Percentiles rank a stretch among this genome's conserved stretches.
Conservation (phyloP, 2,329 filamentous ascomycete species). For the Hypocrella siamensis region DNA sequence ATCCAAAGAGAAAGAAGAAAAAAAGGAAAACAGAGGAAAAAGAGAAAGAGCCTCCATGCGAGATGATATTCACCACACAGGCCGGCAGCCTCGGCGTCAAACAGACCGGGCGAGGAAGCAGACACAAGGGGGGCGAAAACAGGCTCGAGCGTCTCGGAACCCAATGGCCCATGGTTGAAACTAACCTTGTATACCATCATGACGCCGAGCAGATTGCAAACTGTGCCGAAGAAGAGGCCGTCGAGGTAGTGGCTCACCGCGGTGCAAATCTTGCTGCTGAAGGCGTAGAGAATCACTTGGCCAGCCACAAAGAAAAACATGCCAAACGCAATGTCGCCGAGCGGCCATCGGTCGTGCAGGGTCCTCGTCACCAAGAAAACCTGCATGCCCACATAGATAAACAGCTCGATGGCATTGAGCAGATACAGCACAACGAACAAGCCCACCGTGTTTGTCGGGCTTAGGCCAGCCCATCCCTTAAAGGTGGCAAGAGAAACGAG, state of each 20-base stretch:
- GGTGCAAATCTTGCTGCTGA: conserved; percentile 73
- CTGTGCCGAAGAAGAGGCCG: conserved; percentile 83
- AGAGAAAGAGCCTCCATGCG: not conserved
- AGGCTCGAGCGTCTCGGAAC: not conserved
- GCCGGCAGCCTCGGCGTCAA: not conserved
- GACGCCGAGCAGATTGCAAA: conserved; percentile 83
- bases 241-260: conserved; percentile 84
- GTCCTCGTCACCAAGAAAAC: conserved; percentile 78
- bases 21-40: not conserved
- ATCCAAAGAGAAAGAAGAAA: not conserved
- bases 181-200: conserved; percentile 99
- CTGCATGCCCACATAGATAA: conserved; percentile 78
- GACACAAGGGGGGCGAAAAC: not conserved
- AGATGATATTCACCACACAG: too few relatives aligned
- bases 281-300: conserved; percentile 83
- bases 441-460: conserved; percentile 72
- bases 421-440: conserved; percentile 88
- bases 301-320: conserved; percentile 83
- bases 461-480: conserved; percentile 75
- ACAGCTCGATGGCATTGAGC: conserved; percentile 72
- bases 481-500: conserved; percentile 84
- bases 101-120: not conserved
- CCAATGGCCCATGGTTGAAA: too few relatives aligned
- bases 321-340: conserved; percentile 83
- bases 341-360: conserved; percentile 85